These are phyloP conservation scores for Ustilago hordei DNA, from an alignment of 1,284 basidiomycete species.

Conservation along the genomic window DNA sequence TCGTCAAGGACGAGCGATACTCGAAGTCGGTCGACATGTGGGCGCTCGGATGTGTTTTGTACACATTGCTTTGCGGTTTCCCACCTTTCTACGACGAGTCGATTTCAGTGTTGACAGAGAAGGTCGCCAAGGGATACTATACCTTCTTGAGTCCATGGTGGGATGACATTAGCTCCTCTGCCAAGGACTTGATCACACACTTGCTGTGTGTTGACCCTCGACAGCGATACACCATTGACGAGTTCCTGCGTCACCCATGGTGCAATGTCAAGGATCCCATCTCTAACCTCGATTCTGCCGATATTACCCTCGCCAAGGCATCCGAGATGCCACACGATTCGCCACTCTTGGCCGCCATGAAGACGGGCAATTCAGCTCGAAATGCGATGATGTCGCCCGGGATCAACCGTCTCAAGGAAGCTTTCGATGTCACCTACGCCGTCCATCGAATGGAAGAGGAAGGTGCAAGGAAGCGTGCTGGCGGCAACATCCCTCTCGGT, in stretches of 20 bases:
- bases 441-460: slow-evolving; percentile 99
- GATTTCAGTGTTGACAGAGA: slow-evolving; percentile 97
- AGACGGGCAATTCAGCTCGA: slow-evolving; percentile 72
- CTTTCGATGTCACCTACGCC: slow-evolving; percentile 98
- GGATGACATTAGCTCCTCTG: slow-evolving; percentile 91
- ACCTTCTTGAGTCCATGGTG: slow-evolving; percentile 99
- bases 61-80: slow-evolving; percentile 98
- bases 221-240: slow-evolving; percentile 95
- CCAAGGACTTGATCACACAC: slow-evolving; percentile 95
- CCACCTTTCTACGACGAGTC: slow-evolving; percentile 99
- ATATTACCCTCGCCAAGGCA: slow-evolving; percentile 62
- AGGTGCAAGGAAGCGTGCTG: slow-evolving; percentile 76
- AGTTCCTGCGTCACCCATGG: slow-evolving; percentile 98
- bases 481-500: slow-evolving; percentile 73
- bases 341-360: slow-evolving; percentile 84
- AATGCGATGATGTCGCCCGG: slow-evolving; percentile 84
- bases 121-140: slow-evolving; percentile 96
- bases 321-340: slow-evolving; percentile 82
- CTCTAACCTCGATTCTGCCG: slow-evolving; percentile 65
- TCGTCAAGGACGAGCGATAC: slow-evolving; percentile 99
- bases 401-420: slow-evolving; percentile 85
- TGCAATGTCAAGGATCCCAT: slow-evolving; percentile 74
- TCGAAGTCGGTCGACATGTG: slow-evolving; percentile 99
- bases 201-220: slow-evolving; percentile 94
- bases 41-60: slow-evolving; percentile 97